phyloP scores from a whole-genome alignment of 805 yeast genomes.

The Peterozyma toletana region DNA sequence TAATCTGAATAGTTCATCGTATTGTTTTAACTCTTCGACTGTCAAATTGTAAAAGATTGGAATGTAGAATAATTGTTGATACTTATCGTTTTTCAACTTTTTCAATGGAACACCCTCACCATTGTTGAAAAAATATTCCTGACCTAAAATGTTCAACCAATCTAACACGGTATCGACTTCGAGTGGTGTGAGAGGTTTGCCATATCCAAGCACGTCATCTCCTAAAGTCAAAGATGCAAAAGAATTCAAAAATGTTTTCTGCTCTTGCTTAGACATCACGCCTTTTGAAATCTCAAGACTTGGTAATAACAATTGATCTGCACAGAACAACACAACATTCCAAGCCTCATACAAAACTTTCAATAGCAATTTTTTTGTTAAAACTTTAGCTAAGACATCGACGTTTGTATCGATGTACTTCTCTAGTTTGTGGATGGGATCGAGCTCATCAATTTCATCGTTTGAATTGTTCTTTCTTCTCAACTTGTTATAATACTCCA shows the following conservation, averaged over 20 bases:
- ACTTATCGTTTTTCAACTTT: conserved; percentile 52
- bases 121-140: conserved; percentile 70
- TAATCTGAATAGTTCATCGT: conserved; percentile 53
- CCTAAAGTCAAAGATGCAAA: conserved; percentile 39
- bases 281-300: conserved; percentile 41
- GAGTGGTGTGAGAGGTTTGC: conserved; percentile 43
- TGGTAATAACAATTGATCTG: conserved; percentile 72
- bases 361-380: conserved; percentile 47
- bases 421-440: conserved; percentile 28
- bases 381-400: conserved; percentile 49
- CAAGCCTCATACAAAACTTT: conserved; percentile 75
- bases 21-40: conserved; percentile 38
- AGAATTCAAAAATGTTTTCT: conserved; percentile 37
- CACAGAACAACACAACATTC: conserved; percentile 61
- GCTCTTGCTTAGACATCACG: conserved; percentile 23
- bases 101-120: conserved; percentile 77
- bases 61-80: conserved; percentile 55
- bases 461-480: too few relatives aligned
- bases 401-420: conserved; percentile 50
- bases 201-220: conserved; percentile 38
- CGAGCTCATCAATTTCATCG: too few relatives aligned
- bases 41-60: conserved; percentile 59
- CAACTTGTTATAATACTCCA: conserved; percentile 15
- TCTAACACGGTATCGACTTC: conserved; percentile 65
- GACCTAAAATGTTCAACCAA: conserved; percentile 62